Evolutionary conservation across 345 rosid genomes (phyloP), one percentile per base, ranked within the genome.

Genomic region (Eucalyptus viminalis): DNA sequence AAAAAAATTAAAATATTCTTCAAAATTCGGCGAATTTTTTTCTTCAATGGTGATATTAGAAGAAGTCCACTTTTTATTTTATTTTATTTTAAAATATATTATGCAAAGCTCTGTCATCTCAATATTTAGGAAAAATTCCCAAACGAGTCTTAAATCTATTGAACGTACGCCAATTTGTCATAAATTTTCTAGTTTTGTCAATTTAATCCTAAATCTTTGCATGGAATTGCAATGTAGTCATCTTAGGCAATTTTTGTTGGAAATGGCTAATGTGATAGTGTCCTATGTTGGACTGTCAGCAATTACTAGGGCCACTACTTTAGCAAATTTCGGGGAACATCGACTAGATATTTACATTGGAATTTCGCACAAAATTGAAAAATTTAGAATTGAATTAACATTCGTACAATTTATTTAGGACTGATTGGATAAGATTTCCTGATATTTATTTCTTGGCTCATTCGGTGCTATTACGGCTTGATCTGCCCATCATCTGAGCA

Each of bases 121-220:
- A n/a, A 65, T 65, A n/a, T n/a, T 14, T 65, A 49, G 49, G 19
- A 31, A n/a, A 65, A 29, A 65, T 65, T n/a, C 10, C 21, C 2
- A 19, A 11, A 90, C 92, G 43, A 93, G 92, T 93, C 86, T 34
- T 60, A 19, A 17, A 34, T n/a, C 10, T 9, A 43, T 11, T 22
- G 49, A n/a, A n/a, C 0, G 11, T 34, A 31, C 1, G 45, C 6
- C 8, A 10, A 9, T 7, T 47, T 47, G 19, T 29, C 11, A 34
- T 51, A 5, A 24, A 29, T 12, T 12, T 86, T 72, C 1, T 16
- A 40, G 5, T 21, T 54, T 34, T 56, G 25, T 4, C 13, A 5
- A 10, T 6, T 72, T 72, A 19, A 0, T 72, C 9, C 2, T 37
- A 37, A 72, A 72, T 6, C 2, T 72, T 72, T 37, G 2, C 22